These are phyloP conservation scores for Monilinia fructigena DNA, from an alignment of 2,329 filamentous ascomycete species.

Conservation along the genomic window DNA sequence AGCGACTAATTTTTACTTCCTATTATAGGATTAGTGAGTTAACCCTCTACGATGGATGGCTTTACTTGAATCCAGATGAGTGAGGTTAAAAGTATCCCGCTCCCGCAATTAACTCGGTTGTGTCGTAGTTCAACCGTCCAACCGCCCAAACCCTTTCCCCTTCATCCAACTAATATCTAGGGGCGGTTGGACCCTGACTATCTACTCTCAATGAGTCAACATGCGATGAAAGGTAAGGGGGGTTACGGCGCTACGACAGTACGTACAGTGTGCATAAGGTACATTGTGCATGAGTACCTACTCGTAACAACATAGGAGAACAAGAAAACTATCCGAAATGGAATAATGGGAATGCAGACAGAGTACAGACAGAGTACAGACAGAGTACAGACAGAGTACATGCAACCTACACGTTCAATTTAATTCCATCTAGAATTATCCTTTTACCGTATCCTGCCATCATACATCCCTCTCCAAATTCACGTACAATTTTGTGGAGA, in stretches of 20 bases:
- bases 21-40: no score
- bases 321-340: conserved; percentile 6
- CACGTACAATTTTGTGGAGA: background rate
- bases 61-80: no score
- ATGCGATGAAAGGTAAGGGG: background rate
- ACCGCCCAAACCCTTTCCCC: no score
- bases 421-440: background rate
- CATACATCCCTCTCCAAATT: background rate
- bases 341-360: background rate
- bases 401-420: no score
- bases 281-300: background rate
- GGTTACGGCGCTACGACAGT: background rate
- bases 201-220: background rate
- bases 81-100: no score
- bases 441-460: background rate
- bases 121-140: no score
- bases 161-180: no score
- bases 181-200: no score
- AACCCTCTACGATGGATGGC: no score
- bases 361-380: background rate
- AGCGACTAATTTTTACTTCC: background rate
- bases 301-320: background rate
- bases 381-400: background rate
- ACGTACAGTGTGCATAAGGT: no score
- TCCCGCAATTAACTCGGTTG: no score